These are phyloP conservation scores for Zymoseptoria tritici DNA, from an alignment of 2,329 filamentous ascomycete species.

Conservation along the genomic window DNA sequence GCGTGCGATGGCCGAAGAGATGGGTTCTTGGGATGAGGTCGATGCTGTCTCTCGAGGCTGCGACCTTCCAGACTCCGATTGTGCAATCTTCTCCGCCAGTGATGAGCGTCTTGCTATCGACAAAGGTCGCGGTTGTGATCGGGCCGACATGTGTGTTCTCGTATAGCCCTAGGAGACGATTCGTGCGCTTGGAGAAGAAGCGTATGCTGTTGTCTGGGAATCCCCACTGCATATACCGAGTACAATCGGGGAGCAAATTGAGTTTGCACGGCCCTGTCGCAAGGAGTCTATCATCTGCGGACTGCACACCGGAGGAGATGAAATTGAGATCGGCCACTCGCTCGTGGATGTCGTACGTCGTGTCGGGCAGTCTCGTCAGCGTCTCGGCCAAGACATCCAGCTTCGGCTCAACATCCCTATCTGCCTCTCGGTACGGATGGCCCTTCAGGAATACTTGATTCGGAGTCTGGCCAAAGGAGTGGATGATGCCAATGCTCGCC, in stretches of 20 bases:
- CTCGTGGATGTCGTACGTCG: slow-evolving; percentile 68
- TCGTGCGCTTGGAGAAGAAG: slow-evolving; percentile 78
- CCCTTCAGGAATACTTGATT: slow-evolving; percentile 83
- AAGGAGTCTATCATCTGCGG: slow-evolving; percentile 73
- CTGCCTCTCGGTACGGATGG: slow-evolving; percentile 63
- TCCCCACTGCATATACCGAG: slow-evolving; percentile 93
- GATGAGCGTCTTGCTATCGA: slow-evolving; percentile 82
- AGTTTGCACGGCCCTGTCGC: slow-evolving; percentile 78
- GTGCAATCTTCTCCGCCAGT: slow-evolving; percentile 91
- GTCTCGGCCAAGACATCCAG: slow-evolving; percentile 72
- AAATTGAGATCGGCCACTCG: slow-evolving; percentile 72
- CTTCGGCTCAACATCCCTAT: slow-evolving; percentile 54
- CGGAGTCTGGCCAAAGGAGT: slow-evolving; percentile 97
- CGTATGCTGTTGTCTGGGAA: slow-evolving; percentile 88
- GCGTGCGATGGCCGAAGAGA: slow-evolving; percentile 81
- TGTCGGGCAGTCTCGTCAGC: slow-evolving; percentile 69
- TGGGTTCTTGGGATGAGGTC: slow-evolving; percentile 73
- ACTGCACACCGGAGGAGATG: slow-evolving; percentile 55
- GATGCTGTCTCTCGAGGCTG: slow-evolving; percentile 52
- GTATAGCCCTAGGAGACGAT: slow-evolving; percentile 77
- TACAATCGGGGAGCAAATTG: slow-evolving; percentile 77
- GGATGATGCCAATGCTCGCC: slow-evolving; percentile 90
- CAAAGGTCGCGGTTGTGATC: slow-evolving; percentile 74
- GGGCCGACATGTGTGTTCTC: slow-evolving; percentile 92
- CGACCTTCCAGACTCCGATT: slow-evolving; percentile 74